Conservation (phyloP, 441 rosid species). For the Adansonia madagascariensis region DNA sequence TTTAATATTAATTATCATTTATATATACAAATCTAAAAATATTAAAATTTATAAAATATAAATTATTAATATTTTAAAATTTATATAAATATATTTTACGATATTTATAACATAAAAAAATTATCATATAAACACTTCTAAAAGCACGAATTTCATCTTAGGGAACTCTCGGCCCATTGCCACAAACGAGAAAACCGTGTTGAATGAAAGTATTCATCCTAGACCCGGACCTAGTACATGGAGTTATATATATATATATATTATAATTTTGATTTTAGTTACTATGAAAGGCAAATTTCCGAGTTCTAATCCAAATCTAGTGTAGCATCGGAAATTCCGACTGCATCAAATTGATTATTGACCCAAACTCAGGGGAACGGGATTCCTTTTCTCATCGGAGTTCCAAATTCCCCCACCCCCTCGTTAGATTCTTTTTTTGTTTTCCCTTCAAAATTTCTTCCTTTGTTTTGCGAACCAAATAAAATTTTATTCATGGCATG, state of each 20-base stretch:
- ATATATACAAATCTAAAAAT: too few species aligned
- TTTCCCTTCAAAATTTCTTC: neutral
- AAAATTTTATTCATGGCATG: constrained; percentile 54
- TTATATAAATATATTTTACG: too few species aligned
- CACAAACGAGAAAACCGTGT: constrained; percentile 5
- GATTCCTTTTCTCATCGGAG: constrained; percentile 21
- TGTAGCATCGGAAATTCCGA: neutral
- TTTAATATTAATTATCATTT: too few species aligned
- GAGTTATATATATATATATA: neutral
- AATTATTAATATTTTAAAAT: too few species aligned
- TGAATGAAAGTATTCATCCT: neutral
- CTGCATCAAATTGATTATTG: neutral
- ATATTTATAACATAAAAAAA: too few species aligned
- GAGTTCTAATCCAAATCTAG: neutral
- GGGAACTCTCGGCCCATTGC: neutral
- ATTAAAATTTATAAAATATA: too few species aligned
- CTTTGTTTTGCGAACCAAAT: neutral
- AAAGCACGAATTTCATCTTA: neutral
- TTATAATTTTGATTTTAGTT: neutral
- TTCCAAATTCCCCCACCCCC: constrained; percentile 4
- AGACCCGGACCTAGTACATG: neutral
- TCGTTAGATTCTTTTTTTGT: neutral
- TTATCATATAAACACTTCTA: too few species aligned
- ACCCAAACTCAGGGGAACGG: constrained; percentile 17
- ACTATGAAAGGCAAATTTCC: neutral